phyloP scores from a whole-genome alignment of 495 filamentous ascomycete genomes.

The Pseudevernia furfuracea region DNA sequence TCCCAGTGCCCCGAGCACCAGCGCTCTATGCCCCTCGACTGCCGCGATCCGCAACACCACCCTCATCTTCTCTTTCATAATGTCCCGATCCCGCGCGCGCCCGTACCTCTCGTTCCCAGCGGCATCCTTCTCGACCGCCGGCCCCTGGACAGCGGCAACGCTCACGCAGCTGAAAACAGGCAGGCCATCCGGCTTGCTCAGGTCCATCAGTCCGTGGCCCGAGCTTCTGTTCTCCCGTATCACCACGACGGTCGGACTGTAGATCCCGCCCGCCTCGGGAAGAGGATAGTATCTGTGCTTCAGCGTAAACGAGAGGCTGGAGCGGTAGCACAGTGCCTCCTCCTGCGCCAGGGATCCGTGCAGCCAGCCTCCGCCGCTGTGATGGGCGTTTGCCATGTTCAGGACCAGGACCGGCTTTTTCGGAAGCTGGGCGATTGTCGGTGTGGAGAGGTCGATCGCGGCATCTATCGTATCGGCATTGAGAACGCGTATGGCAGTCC shows the following conservation, averaged over 20 bases:
- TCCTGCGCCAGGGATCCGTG: conserved; percentile 53
- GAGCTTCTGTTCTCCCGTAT: conserved; percentile 39
- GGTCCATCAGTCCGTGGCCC: conserved; percentile 39
- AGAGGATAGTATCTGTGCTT: conserved; percentile 50
- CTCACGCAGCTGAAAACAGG: conserved; percentile 51
- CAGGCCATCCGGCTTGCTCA: conserved; percentile 30
- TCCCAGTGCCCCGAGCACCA: conserved; percentile 61
- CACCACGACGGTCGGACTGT: conserved; percentile 51
- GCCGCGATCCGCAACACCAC: conserved; percentile 49
- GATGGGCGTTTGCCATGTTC: conserved; percentile 51
- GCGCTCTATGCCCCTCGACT: conserved; percentile 40
- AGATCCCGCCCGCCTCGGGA: conserved; percentile 44
- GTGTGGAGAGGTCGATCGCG: conserved; percentile 36
- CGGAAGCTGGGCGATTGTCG: conserved; percentile 1
- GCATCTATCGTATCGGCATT: conserved; percentile 80
- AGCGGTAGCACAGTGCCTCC: conserved; percentile 58
- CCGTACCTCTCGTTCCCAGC: conserved; percentile 28
- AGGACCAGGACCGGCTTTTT: conserved; percentile 45
- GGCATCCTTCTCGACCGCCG: conserved; percentile 32
- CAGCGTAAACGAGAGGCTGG: conserved; percentile 48
- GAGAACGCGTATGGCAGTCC: conserved; percentile 42
- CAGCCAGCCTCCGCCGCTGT: conserved; percentile 50
- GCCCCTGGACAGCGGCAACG: conserved; percentile 47
- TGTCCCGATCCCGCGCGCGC: conserved; percentile 36
- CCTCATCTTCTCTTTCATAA: conserved; percentile 53